Evolutionary conservation across 2,329 filamentous ascomycete species (phyloP).

Genomic region (Sporothrix pallida): DNA sequence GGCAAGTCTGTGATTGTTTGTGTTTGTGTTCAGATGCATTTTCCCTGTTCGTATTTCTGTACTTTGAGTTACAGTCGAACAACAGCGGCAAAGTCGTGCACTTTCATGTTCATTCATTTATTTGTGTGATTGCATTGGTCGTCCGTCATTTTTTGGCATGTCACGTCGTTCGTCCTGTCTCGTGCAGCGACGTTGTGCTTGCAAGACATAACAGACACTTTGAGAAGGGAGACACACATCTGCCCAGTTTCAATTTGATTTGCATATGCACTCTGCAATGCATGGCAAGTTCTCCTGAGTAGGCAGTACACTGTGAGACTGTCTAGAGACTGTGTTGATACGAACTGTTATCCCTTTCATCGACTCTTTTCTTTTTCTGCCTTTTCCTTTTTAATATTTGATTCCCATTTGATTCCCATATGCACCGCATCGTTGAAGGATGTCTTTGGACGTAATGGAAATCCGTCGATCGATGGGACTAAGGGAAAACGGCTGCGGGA

Average conservation of each 20-base stretch:
- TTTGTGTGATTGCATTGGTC: background rate
- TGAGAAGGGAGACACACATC: background rate
- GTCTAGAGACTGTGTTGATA: background rate
- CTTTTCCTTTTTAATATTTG: no score
- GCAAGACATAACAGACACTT: background rate
- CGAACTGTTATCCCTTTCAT: background rate
- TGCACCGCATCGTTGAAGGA: background rate
- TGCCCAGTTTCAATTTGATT: slow-evolving; percentile 11
- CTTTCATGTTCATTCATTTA: background rate
- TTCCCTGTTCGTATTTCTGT: background rate
- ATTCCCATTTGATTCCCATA: background rate
- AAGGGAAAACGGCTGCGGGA: slow-evolving; percentile 12
- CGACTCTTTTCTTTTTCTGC: no score
- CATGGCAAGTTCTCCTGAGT: background rate
- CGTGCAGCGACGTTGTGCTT: background rate
- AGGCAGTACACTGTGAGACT: background rate
- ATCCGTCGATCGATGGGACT: slow-evolving; percentile 6
- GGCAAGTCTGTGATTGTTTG: background rate
- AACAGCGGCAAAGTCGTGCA: background rate
- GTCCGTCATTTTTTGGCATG: background rate
- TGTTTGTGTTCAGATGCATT: background rate
- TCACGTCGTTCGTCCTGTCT: background rate
- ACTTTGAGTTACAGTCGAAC: background rate
- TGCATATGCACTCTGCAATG: slow-evolving; percentile 9
- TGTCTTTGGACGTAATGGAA: slow-evolving; percentile 4